phyloP scores from a whole-genome alignment of 257 asterid species.

The Echium plantagineum region DNA sequence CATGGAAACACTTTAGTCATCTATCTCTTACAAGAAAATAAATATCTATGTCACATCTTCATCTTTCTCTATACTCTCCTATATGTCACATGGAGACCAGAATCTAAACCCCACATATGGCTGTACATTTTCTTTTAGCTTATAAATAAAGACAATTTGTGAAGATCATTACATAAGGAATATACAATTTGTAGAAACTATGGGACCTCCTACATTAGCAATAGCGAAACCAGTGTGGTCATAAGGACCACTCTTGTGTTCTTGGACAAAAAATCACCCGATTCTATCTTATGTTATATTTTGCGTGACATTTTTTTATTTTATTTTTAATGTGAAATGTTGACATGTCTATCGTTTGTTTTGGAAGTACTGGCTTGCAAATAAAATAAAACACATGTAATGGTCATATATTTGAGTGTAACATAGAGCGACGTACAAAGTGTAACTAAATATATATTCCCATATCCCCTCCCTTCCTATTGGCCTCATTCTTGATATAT shows the following conservation, averaged over 20 bases:
- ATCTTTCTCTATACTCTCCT: background rate
- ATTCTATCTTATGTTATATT: too few relatives aligned
- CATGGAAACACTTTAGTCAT: background rate
- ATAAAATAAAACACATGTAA: too few relatives aligned
- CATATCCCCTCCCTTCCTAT: slow-evolving; percentile 5
- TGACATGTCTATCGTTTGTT: too few relatives aligned
- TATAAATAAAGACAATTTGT: background rate
- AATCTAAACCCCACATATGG: background rate
- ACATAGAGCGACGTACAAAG: too few relatives aligned
- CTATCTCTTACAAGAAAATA: background rate
- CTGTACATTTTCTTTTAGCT: background rate
- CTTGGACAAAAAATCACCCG: slow-evolving; percentile 18
- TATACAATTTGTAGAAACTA: background rate
- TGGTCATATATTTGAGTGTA: too few relatives aligned
- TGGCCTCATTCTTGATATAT: slow-evolving; percentile 2
- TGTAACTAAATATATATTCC: background rate
- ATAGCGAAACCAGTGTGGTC: background rate
- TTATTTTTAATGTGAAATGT: too few relatives aligned
- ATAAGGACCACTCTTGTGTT: slow-evolving; percentile 10
- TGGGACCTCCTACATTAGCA: slow-evolving; percentile 3
- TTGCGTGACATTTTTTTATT: too few relatives aligned
- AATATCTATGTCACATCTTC: background rate
- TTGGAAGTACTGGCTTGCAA: too few relatives aligned
- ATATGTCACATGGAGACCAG: background rate
- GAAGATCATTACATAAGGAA: background rate